A percentile compares a stretch with the other conserved stretches of the same genome.
phyloP scores from a whole-genome alignment of 2,329 filamentous ascomycete species.

The Diaporthe citrichinensis region DNA sequence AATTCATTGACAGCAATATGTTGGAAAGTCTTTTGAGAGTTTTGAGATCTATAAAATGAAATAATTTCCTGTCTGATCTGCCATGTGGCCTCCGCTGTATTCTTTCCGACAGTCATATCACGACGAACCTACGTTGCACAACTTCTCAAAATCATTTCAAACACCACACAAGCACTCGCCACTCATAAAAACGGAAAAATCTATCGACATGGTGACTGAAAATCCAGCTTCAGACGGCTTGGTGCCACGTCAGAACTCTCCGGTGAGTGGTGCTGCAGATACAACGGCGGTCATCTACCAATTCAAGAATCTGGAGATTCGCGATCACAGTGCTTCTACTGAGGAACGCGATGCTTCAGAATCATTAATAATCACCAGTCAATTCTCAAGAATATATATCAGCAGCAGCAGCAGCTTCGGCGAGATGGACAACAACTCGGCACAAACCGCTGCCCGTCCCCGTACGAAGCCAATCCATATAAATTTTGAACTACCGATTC shows the following conservation, averaged over 20 bases:
- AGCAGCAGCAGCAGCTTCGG: too few species aligned
- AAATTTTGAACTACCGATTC: too few species aligned
- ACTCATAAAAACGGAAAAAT: too few species aligned
- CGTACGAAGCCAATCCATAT: too few species aligned
- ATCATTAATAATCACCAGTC: neutral
- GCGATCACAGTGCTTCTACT: neutral
- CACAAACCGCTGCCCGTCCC: neutral
- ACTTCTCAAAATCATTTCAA: too few species aligned
- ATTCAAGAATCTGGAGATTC: neutral
- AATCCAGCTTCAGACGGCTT: neutral
- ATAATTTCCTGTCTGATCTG: neutral
- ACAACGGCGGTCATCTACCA: neutral
- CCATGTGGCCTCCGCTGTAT: neutral
- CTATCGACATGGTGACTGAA: neutral
- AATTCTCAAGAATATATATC: neutral
- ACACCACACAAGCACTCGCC: neutral
- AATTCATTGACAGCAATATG: neutral
- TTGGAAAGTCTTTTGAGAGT: accelerated
- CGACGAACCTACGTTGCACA: too few species aligned
- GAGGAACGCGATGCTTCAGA: neutral
- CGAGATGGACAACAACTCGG: neutral
- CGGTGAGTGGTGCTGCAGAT: neutral
- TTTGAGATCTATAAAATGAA: too few species aligned
- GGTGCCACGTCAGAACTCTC: neutral
- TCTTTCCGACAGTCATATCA: neutral